phyloP scores from a whole-genome alignment of 768 basidiomycete species.

The Lepiota venenata region DNA sequence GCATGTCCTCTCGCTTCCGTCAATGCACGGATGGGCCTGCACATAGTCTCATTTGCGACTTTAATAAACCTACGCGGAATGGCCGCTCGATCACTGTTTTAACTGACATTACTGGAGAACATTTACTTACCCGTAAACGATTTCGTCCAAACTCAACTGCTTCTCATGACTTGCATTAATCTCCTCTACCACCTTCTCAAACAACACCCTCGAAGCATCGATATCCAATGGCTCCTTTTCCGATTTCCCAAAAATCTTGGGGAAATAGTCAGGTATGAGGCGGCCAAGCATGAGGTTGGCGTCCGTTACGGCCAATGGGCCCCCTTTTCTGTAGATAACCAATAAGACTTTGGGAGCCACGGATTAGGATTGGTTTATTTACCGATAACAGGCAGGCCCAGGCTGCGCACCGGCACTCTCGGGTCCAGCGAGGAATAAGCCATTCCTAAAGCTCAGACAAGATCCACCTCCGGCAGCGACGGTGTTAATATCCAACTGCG shows the following conservation, averaged over 20 bases:
- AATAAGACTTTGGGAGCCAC: too few relatives aligned
- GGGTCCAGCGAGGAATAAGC: conserved; percentile 88
- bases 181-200: conserved; percentile 63
- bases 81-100: not conserved
- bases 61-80: conserved; percentile 73
- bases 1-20: conserved; percentile 90
- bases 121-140: conserved; percentile 71
- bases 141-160: conserved; percentile 71
- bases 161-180: conserved; percentile 67
- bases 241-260: conserved; percentile 89
- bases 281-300: conserved; percentile 90
- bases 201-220: conserved; percentile 63
- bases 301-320: conserved; percentile 89
- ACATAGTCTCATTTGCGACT: conserved; percentile 97
- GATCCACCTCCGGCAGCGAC: conserved; percentile 96
- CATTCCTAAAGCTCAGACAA: conserved; percentile 84
- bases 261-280: conserved; percentile 87
- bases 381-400: conserved; percentile 91
- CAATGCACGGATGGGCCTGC: conserved; percentile 84
- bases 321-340: conserved; percentile 64
- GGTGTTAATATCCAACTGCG: conserved; percentile 93
- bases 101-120: conserved; percentile 17
- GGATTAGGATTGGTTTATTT: not conserved
- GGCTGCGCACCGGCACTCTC: conserved; percentile 94
- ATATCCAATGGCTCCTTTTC: conserved; percentile 84